Conservation (phyloP, 768 basidiomycete genomes). For the Tephrocybe sp. region DNA sequence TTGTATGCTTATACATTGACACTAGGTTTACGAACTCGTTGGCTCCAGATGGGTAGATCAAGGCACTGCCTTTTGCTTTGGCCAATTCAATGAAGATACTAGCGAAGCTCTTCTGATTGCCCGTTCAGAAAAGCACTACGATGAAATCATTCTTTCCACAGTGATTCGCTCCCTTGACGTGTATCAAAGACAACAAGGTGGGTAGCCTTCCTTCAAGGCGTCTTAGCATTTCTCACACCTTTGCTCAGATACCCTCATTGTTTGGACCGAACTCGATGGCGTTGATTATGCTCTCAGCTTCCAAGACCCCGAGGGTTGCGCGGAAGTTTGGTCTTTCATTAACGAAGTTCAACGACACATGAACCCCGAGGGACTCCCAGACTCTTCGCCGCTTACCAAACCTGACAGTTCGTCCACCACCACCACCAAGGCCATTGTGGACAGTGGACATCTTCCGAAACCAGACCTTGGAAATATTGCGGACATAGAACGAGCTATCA, state of each 20-base stretch:
- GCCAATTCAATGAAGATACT: slow-evolving; percentile 75
- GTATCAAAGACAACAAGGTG: slow-evolving; percentile 82
- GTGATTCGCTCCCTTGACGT: slow-evolving; percentile 80
- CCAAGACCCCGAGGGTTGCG: slow-evolving; percentile 92
- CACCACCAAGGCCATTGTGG: slow-evolving; percentile 63
- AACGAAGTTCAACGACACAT: slow-evolving; percentile 86
- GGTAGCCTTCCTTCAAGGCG: slow-evolving; percentile 7
- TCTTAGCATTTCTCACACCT: slow-evolving; percentile 2
- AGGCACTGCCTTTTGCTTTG: slow-evolving; percentile 95
- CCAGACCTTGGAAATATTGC: slow-evolving; percentile 76
- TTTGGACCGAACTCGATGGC: slow-evolving; percentile 96
- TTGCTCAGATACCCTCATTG: slow-evolving; percentile 86
- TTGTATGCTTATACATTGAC: slow-evolving; percentile 13
- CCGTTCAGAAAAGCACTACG: slow-evolving; percentile 72
- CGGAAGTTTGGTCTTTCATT: slow-evolving; percentile 98
- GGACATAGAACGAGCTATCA: slow-evolving; percentile 79
- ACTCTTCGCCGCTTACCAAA: slow-evolving; percentile 61
- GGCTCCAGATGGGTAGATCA: slow-evolving; percentile 92
- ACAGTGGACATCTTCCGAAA: slow-evolving; percentile 68
- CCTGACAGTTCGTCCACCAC: slow-evolving; percentile 56
- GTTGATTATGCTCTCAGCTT: slow-evolving; percentile 96
- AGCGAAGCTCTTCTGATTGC: slow-evolving; percentile 82
- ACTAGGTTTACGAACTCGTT: slow-evolving; percentile 90
- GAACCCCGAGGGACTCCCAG: slow-evolving; percentile 51
- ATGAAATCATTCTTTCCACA: slow-evolving; percentile 74